Percentiles rank a stretch among this genome's conserved stretches.
Conservation (phyloP, 805 yeast species). For the Myxozyma lipomycoides region DNA sequence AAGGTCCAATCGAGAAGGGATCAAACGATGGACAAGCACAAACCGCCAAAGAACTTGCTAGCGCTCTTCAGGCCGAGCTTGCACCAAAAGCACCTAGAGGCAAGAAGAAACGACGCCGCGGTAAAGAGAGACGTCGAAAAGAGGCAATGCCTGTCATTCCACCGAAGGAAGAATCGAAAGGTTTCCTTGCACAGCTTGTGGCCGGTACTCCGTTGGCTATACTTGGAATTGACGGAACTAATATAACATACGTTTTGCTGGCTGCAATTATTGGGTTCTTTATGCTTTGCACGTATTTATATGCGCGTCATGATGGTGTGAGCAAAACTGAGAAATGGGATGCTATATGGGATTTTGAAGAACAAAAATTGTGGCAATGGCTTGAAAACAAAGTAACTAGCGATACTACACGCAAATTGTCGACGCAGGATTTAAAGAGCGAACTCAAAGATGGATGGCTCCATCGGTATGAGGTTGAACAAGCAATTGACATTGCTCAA, state of each 20-base stretch:
- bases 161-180: background rate
- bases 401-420: background rate
- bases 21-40: conserved; percentile 74
- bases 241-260: conserved; percentile 16
- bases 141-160: conserved; percentile 1
- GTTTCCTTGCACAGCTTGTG: background rate
- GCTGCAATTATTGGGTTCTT: background rate
- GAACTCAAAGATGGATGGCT: conserved; percentile 10
- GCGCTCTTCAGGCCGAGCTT: conserved; percentile 35
- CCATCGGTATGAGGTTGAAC: conserved; percentile 45
- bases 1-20: conserved; percentile 77
- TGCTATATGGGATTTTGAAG: conserved; percentile 39
- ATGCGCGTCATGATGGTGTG: background rate
- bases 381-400: conserved; percentile 43
- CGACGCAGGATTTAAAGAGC: background rate
- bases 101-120: conserved; percentile 20
- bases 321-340: conserved; percentile 5
- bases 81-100: conserved; percentile 12
- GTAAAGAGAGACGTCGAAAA: background rate
- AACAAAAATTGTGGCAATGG: conserved; percentile 72
- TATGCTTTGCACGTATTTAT: background rate
- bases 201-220: background rate
- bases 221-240: conserved; percentile 8
- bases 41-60: conserved; percentile 51
- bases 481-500: conserved; percentile 47